These are phyloP conservation scores for Stephania japonica DNA, from an alignment of 164 flowering plant genomes.

Conservation along the genomic window DNA sequence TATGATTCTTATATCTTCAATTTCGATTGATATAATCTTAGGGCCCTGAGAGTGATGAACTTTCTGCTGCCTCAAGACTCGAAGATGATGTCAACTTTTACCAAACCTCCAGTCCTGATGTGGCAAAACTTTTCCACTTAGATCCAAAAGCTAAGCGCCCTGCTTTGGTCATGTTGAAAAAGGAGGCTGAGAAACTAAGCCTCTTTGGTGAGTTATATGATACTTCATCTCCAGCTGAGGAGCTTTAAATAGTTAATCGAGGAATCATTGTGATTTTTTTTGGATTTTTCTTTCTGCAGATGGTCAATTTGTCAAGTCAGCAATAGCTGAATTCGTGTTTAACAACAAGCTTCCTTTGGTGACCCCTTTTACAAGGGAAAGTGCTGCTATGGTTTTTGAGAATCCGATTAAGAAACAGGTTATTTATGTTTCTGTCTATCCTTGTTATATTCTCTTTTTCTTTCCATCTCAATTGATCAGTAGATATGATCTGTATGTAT, in stretches of 20 bases:
- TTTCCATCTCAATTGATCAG: not conserved
- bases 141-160: slow-evolving; percentile 72
- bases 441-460: not conserved
- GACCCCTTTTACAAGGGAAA: slow-evolving; percentile 74
- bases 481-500: not conserved
- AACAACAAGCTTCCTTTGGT: slow-evolving; percentile 90
- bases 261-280: not conserved
- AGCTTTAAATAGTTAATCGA: slow-evolving; percentile 1
- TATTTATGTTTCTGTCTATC: not conserved
- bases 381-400: slow-evolving; percentile 71
- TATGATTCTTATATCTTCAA: not conserved
- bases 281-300: slow-evolving; percentile 36
- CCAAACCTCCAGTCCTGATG: slow-evolving; percentile 73
- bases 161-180: slow-evolving; percentile 76
- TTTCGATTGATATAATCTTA: slow-evolving; percentile 16
- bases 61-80: slow-evolving; percentile 81
- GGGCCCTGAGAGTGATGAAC: slow-evolving; percentile 84
- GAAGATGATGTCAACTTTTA: slow-evolving; percentile 91
- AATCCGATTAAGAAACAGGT: slow-evolving; percentile 91
- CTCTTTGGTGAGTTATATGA: slow-evolving; percentile 52
- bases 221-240: slow-evolving; percentile 4
- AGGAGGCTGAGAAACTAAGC: slow-evolving; percentile 73
- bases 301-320: slow-evolving; percentile 66
- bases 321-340: slow-evolving; percentile 65
- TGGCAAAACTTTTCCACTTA: slow-evolving; percentile 79